Evolutionary conservation across 1,139 yeast genomes (phyloP).

Genomic region (Saccharomyces hybrid): DNA sequence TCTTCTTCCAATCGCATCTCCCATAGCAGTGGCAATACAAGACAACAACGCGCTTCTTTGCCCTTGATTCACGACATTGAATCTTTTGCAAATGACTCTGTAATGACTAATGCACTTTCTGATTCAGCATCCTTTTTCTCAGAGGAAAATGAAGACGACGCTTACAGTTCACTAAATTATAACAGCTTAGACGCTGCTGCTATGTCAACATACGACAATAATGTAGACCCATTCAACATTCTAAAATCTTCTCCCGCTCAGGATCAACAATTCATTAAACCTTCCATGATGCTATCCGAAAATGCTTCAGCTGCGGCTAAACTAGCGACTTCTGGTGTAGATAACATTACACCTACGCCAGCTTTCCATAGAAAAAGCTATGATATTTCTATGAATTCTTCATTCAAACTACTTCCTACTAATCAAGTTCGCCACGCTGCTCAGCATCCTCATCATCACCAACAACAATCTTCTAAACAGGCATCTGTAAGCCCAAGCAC

Average conservation of each 20-base stretch:
- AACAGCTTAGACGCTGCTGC: constrained; percentile 4
- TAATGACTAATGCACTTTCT: neutral
- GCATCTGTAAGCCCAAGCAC: neutral
- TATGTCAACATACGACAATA: constrained; percentile 5
- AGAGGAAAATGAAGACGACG: neutral
- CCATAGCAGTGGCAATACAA: neutral
- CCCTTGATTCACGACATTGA: neutral
- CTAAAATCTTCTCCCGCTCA: constrained; percentile 2
- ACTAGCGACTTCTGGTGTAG: constrained; percentile 16
- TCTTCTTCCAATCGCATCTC: neutral
- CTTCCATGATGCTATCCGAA: constrained; percentile 23
- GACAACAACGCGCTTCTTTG: neutral
- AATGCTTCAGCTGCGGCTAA: constrained; percentile 18
- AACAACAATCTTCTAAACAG: constrained; percentile 9
- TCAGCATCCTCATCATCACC: neutral
- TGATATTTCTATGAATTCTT: constrained; percentile 8
- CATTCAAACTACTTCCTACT: constrained; percentile 7
- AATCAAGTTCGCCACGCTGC: neutral
- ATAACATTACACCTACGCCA: constrained; percentile 5
- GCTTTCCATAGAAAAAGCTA: constrained; percentile 7
- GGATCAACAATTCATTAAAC: constrained; percentile 20
- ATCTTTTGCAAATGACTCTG: neutral
- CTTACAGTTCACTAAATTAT: neutral
- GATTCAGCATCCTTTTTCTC: neutral
- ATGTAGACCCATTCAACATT: constrained; percentile 1